These are phyloP conservation scores for Botrytis paeoniae DNA, from an alignment of 2,329 filamentous ascomycete genomes.

Conservation along the genomic window DNA sequence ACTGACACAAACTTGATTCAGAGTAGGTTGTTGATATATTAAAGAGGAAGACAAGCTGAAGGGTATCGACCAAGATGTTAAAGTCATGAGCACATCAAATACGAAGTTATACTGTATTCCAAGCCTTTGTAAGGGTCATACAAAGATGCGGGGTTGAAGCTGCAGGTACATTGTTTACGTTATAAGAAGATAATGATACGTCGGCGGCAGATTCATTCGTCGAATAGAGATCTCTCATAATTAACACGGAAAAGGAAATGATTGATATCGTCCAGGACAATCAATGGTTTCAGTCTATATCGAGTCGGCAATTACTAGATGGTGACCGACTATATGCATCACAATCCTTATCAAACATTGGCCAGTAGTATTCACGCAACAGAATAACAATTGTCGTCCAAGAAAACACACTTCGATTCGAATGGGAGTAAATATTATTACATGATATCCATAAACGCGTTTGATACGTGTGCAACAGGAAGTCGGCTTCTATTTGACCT, in stretches of 20 bases:
- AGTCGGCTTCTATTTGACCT: not conserved
- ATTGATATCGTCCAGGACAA: not conserved
- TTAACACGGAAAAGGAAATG: not conserved
- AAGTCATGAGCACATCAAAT: slow-evolving; percentile 6
- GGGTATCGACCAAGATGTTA: not conserved
- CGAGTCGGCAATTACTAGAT: not conserved
- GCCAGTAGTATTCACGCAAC: not conserved
- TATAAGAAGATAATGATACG: not conserved
- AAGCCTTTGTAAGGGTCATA: slow-evolving; percentile 13
- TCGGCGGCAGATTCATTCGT: not conserved
- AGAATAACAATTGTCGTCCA: not conserved
- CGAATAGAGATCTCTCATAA: not conserved
- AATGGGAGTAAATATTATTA: not conserved
- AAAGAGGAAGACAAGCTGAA: not conserved
- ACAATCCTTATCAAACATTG: not conserved
- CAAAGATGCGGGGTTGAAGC: slow-evolving; percentile 20
- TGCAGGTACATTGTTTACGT: slow-evolving; percentile 11
- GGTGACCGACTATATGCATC: not conserved
- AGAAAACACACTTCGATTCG: not conserved
- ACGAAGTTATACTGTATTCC: slow-evolving; percentile 1
- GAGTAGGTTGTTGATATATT: not conserved
- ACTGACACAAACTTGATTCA: not conserved
- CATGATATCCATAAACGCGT: not conserved
- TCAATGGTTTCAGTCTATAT: not conserved
- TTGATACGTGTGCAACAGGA: not conserved